These are phyloP conservation scores for Scheffersomyces lignosus DNA, from an alignment of 805 yeast genomes.

Conservation along the genomic window DNA sequence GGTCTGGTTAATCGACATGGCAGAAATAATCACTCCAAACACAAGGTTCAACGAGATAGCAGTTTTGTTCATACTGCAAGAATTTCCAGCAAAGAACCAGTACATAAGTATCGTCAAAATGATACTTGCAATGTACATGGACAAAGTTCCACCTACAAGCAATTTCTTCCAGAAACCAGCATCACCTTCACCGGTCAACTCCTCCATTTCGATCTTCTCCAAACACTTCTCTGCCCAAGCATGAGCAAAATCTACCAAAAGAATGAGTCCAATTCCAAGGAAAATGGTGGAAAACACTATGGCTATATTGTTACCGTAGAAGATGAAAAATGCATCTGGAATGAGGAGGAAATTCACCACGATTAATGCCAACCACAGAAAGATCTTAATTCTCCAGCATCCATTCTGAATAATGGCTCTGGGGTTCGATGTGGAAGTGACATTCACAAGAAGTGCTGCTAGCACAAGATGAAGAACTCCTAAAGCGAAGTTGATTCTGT, in stretches of 20 bases:
- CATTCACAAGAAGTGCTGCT: slow-evolving; percentile 68
- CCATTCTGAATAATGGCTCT: slow-evolving; percentile 88
- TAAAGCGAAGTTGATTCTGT: slow-evolving; percentile 83
- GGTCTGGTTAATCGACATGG: slow-evolving; percentile 71
- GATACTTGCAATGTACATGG: slow-evolving; percentile 77
- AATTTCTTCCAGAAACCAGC: slow-evolving; percentile 74
- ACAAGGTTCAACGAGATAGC: slow-evolving; percentile 79
- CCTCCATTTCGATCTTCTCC: slow-evolving; percentile 83
- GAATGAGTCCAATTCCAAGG: slow-evolving; percentile 83
- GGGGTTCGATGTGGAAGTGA: slow-evolving; percentile 73
- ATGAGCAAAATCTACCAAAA: slow-evolving; percentile 95
- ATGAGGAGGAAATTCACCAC: slow-evolving; percentile 65
- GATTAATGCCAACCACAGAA: slow-evolving; percentile 56
- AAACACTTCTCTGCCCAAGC: slow-evolving; percentile 98
- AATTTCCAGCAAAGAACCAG: slow-evolving; percentile 73
- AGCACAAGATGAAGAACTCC: slow-evolving; percentile 75
- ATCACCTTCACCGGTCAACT: slow-evolving; percentile 49
- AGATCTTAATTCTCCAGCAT: slow-evolving; percentile 79
- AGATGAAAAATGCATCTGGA: slow-evolving; percentile 83
- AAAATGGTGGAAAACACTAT: slow-evolving; percentile 81
- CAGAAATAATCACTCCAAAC: slow-evolving; percentile 62
- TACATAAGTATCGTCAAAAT: slow-evolving; percentile 78
- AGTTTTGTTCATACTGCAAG: slow-evolving; percentile 87
- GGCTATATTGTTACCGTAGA: slow-evolving; percentile 91
- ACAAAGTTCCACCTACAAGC: slow-evolving; percentile 80